Conservation (phyloP, 257 asterid species). For the Nicotiana obtusifolia region DNA sequence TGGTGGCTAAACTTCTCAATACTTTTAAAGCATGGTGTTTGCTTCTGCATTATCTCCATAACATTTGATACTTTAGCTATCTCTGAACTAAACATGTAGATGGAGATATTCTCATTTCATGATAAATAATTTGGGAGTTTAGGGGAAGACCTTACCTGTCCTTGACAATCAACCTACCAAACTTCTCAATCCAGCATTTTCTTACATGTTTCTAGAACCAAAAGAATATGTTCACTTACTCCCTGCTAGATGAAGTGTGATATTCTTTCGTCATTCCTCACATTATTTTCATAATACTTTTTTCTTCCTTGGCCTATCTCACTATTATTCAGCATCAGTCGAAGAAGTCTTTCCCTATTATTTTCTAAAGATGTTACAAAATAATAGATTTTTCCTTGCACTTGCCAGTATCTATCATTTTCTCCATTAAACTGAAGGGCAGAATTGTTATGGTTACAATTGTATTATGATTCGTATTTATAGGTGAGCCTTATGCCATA, state of each 20-base stretch:
- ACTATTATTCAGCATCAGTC: neutral
- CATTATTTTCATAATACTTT: neutral
- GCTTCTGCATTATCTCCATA: neutral
- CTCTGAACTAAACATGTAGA: neutral
- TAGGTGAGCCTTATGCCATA: neutral
- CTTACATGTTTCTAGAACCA: neutral
- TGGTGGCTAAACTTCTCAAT: neutral
- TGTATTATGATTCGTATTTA: neutral
- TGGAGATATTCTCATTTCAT: neutral
- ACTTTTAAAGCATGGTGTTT: neutral
- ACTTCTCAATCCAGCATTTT: neutral
- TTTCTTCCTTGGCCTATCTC: neutral
- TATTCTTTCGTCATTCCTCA: neutral
- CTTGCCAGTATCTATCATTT: neutral
- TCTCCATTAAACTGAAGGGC: neutral
- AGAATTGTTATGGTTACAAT: neutral
- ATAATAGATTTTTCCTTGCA: neutral
- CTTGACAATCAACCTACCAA: neutral
- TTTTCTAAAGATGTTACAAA: neutral
- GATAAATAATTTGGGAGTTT: neutral
- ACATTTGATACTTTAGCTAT: neutral
- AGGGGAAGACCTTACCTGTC: neutral
- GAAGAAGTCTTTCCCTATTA: neutral
- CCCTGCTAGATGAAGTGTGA: neutral
- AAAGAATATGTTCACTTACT: neutral